Percentiles rank a stretch among this genome's conserved stretches.
Conservation (phyloP, 1,284 basidiomycete genomes). For the Sphagnurus paluster region DNA sequence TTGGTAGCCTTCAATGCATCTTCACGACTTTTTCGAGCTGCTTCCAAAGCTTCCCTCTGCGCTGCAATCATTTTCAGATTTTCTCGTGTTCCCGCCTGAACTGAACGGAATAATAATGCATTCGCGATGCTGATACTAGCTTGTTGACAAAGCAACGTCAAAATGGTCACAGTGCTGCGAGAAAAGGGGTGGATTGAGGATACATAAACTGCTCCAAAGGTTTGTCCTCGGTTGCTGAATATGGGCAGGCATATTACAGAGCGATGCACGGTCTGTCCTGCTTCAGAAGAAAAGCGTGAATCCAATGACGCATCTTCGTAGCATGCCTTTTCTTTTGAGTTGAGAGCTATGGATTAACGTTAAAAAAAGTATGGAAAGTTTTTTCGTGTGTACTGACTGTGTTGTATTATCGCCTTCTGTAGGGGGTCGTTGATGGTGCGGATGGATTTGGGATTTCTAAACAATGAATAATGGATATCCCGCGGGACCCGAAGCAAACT, state of each 20-base stretch:
- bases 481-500: constrained; percentile 12
- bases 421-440: constrained; percentile 59
- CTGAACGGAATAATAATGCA: constrained; percentile 69
- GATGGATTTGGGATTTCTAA: constrained; percentile 60
- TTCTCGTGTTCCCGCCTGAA: constrained; percentile 67
- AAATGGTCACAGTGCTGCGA: constrained; percentile 56
- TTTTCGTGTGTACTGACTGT: constrained; percentile 43
- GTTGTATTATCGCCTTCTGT: constrained; percentile 62
- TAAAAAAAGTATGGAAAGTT: background rate
- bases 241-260: constrained; percentile 70
- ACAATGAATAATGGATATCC: constrained; percentile 1
- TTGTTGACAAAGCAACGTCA: constrained; percentile 70
- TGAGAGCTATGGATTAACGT: constrained; percentile 46
- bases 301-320: constrained; percentile 62
- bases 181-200: constrained; percentile 66
- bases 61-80: constrained; percentile 74
- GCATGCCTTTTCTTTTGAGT: constrained; percentile 59
- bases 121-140: constrained; percentile 73
- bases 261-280: constrained; percentile 54
- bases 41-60: constrained; percentile 64
- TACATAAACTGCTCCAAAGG: constrained; percentile 54
- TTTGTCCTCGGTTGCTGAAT: constrained; percentile 71
- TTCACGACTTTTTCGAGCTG: constrained; percentile 65
- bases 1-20: constrained; percentile 72
- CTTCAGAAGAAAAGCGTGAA: constrained; percentile 65